Evolutionary conservation across 345 rosid species (phyloP).

Genomic region (Eucalyptus cloeziana): DNA sequence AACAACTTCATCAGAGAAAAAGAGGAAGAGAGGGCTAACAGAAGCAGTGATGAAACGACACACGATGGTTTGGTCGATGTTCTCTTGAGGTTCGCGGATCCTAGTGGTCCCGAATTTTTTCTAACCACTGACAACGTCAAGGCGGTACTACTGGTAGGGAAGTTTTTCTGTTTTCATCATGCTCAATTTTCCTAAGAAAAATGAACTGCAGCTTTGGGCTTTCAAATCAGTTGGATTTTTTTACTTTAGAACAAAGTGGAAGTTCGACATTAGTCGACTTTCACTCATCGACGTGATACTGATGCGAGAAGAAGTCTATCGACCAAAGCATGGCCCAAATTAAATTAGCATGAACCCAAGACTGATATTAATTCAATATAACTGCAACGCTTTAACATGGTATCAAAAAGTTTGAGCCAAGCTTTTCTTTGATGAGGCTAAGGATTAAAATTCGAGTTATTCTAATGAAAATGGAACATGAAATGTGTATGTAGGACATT

Average conservation of each 20-base stretch:
- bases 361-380: neutral
- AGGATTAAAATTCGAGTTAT: neutral
- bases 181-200: neutral
- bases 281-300: neutral
- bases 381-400: neutral
- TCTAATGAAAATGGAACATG: neutral
- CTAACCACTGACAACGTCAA: conserved; percentile 7
- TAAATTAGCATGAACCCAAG: neutral
- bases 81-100: conserved; percentile 10
- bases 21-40: neutral
- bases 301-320: neutral
- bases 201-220: neutral
- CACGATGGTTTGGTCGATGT: conserved; percentile 15
- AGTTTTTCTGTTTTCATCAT: neutral
- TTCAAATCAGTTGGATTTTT: neutral
- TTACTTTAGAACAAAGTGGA: neutral
- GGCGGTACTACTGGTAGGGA: conserved; percentile 14
- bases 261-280: neutral
- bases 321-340: neutral
- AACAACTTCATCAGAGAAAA: conserved; percentile 15
- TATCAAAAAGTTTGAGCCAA: too few relatives aligned
- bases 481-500: neutral
- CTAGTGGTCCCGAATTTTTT: neutral
- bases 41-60: neutral
- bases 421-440: neutral